Evolutionary conservation across 1,284 basidiomycete genomes (phyloP), one percentile per base, ranked within the genome.

Genomic region (Trichosporon ovoides): DNA sequence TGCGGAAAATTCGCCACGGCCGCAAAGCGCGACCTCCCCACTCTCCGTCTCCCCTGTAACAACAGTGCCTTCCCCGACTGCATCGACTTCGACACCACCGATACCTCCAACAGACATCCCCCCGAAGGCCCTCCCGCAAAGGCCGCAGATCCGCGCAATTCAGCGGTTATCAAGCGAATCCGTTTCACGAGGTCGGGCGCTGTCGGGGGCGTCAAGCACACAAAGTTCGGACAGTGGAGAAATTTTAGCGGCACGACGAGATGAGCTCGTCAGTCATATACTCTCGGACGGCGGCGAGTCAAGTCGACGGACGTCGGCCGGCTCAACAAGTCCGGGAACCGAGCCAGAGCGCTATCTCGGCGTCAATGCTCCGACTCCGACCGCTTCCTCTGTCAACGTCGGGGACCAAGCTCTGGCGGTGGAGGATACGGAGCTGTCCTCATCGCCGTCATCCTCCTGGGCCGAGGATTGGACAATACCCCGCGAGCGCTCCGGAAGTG

Each of bases 131-230:
- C 33, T 48, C 6, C 52, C 28, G 18, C 57, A 60, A 11, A 62
- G 70, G 19, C 70, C 69, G 12, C 55, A 62, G 36, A 59, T 69
- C 11, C 56, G 61, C 7, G 62, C 67, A 2, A 38, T 73, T n/a
- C 68, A 71, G 50, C 68, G 67, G 1, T 38, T 71, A 1, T 73
- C 72, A 5, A 64, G 46, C 40, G 69, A 72, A 1, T 72, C 70
- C 12, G 52, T 64, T 20, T n/a, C 22, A 16, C 43, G 43, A 16
- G 12, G 22, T 7, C 22, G 43, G 28, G 43, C 43, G 9, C 22
- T n/a, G 24, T 48, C 43, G 24, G 43, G 43, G n/a, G 36, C 53
- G 4, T 52, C 55, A n/a, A 55, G 58, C n/a, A 55, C 52, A 3
- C 56, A 37, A 2, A 34, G 56, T 11, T 54, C 38, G 0, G 59